Conservation (phyloP, 169 alveolate species). For the Eimeria tenella region DNA sequence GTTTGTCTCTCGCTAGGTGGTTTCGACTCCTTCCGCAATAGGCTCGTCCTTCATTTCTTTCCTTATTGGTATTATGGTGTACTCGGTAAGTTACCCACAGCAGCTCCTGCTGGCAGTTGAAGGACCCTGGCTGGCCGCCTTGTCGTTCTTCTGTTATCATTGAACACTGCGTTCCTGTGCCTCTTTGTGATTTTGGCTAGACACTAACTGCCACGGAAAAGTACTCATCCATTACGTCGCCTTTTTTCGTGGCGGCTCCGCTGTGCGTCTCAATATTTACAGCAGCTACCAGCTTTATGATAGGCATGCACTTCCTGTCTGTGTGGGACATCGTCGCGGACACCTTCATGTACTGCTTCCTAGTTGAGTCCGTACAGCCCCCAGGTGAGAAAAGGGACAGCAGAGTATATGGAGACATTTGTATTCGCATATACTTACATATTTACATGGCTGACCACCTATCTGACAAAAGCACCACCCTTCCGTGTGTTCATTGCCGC, state of each 20-base stretch:
- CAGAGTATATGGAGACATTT: too few species aligned
- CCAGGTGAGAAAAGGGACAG: constrained; percentile 41
- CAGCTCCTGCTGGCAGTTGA: too few species aligned
- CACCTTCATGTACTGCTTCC: constrained; percentile 80
- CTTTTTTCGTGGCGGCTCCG: constrained; percentile 76
- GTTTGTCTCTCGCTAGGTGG: constrained; percentile 10
- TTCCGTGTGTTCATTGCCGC: neutral
- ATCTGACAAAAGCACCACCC: neutral
- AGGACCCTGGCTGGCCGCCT: neutral
- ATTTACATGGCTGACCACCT: too few species aligned
- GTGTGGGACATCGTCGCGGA: constrained; percentile 79
- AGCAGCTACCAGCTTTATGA: constrained; percentile 27
- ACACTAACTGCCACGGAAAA: constrained; percentile 76
- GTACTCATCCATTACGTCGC: constrained; percentile 67
- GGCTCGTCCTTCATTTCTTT: constrained; percentile 74
- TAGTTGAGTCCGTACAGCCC: constrained; percentile 74
- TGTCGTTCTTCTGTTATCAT: neutral
- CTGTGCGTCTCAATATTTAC: constrained; percentile 77
- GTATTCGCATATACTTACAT: too few species aligned
- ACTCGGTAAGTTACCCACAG: constrained; percentile 46
- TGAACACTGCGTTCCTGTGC: neutral
- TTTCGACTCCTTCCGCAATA: constrained; percentile 39
- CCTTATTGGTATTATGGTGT: constrained; percentile 61
- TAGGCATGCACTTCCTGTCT: constrained; percentile 57
- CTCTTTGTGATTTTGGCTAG: neutral